Base-by-base conservation (phyloP, 768 basidiomycete species). In the Neoboletus magnificus region DNA sequence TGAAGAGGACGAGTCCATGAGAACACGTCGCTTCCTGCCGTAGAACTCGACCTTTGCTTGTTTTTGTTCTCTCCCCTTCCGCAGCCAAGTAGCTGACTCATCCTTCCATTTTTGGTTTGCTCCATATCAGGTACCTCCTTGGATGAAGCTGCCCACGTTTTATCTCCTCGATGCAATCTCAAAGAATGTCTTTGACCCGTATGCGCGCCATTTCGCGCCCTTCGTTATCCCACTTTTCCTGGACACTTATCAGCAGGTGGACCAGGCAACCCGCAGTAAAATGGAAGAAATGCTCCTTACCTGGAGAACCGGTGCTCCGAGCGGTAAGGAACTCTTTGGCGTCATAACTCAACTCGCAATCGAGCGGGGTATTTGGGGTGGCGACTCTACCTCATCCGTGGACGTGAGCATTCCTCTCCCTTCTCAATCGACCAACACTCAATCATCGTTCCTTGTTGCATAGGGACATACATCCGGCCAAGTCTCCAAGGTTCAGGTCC, bases 281-380 rank as follows among this genome's bases (percentile, higher is more conserved):
- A 95, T 99, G 91, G 93, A 96, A 68, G 97, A 99, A 72, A 93
- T 99, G 86, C 82, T 98, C 15, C 73, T 91, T 29, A 96, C 97
- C 7, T 99, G 97, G 97, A 81, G 94, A 39, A 88, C 85, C 23
- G 93, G 92, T 16, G 86, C 89, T 15, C 88, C 91, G 3, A 80
- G 78, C 33, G 83, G 90, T 35, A 83, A 83, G 50, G 91, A 95
- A 66, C 77, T 99, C 2, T 99, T 98, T 67, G 90, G 93, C 41
- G 73, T 82, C 29, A 82, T 82, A 3, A 81, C 90, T 20, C 94
- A 98, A 69, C 74, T 84, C 41, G 82, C 85, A 16, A 89, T 98
- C 58, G 97, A 98, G 71, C 80, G 85, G 20, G 86, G 87, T 35
- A 82, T 93, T 32, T 93, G 91, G 88, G 86, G 85, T 29, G 79